Conservation (phyloP, 2,329 filamentous ascomycete genomes). For the Diaporthe ampelina region DNA sequence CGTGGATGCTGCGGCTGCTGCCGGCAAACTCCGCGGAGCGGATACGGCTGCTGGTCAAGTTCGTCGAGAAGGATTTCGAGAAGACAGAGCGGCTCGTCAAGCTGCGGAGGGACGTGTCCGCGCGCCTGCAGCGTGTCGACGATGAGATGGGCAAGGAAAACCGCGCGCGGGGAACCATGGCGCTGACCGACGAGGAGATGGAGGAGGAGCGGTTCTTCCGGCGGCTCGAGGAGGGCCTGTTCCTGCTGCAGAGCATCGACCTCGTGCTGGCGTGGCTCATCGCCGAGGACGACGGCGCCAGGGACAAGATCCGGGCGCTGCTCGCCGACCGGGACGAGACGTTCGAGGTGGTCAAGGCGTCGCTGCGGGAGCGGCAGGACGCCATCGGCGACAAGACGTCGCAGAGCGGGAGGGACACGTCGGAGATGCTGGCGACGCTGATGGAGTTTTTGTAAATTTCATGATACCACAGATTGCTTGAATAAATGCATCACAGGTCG, state of each 20-base stretch:
- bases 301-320: slow-evolving; percentile 71
- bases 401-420: slow-evolving; percentile 69
- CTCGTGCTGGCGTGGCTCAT: slow-evolving; percentile 90
- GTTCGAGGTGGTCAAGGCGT: slow-evolving; percentile 73
- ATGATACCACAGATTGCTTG: slow-evolving; percentile 40
- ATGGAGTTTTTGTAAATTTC: slow-evolving; percentile 60
- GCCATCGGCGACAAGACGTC: slow-evolving; percentile 63
- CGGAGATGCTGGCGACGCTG: slow-evolving; percentile 68
- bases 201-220: slow-evolving; percentile 81
- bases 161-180: slow-evolving; percentile 57
- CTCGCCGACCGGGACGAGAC: slow-evolving; percentile 78
- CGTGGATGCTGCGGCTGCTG: slow-evolving; percentile 83
- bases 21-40: slow-evolving; percentile 83
- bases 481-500: slow-evolving; percentile 37
- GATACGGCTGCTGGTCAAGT: slow-evolving; percentile 91
- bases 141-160: slow-evolving; percentile 71
- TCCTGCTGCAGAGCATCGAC: slow-evolving; percentile 86
- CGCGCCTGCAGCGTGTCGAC: slow-evolving; percentile 74
- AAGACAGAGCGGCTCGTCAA: slow-evolving; percentile 82
- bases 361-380: slow-evolving; percentile 73
- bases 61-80: slow-evolving; percentile 93
- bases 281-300: slow-evolving; percentile 87
- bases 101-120: slow-evolving; percentile 79
- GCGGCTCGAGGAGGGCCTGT: slow-evolving; percentile 87
- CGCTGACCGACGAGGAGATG: slow-evolving; percentile 69